phyloP scores from a whole-genome alignment of 441 rosid species.

The Populus trichocarpa region DNA sequence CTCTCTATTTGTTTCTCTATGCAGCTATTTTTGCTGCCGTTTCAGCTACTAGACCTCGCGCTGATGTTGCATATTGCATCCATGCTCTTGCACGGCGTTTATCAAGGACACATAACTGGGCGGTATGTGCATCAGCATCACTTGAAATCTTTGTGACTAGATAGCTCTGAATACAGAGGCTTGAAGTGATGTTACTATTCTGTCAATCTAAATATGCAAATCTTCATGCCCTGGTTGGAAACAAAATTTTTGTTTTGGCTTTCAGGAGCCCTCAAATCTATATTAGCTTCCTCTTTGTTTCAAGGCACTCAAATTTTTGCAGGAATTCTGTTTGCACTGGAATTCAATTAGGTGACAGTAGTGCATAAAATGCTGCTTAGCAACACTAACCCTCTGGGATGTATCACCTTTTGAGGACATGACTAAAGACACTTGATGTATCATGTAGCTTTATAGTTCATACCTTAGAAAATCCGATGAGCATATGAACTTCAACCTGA shows the following conservation, averaged over 20 bases:
- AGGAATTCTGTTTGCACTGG: not conserved
- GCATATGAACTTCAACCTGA: not conserved
- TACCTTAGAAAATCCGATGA: not conserved
- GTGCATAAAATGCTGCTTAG: not conserved
- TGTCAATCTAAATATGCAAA: not conserved
- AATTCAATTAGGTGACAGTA: not conserved
- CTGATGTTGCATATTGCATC: slow-evolving; percentile 97
- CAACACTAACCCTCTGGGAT: not conserved
- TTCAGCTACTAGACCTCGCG: slow-evolving; percentile 97
- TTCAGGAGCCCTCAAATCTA: not conserved
- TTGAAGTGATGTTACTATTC: slow-evolving; percentile 1
- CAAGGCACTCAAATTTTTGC: not conserved
- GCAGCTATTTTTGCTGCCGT: slow-evolving; percentile 87
- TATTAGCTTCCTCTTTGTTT: not conserved
- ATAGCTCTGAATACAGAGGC: slow-evolving; percentile 2
- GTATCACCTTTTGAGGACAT: not conserved
- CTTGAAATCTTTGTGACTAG: not conserved
- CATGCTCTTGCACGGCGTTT: slow-evolving; percentile 83
- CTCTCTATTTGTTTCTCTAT: slow-evolving; percentile 18
- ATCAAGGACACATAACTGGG: slow-evolving; percentile 93
- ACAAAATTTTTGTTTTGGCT: not conserved
- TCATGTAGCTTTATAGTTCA: not conserved
- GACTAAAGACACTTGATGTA: not conserved
- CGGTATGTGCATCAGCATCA: slow-evolving; percentile 44
- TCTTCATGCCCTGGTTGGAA: not conserved